Evolutionary conservation across 1,139 yeast species (phyloP), one percentile per base, ranked within the genome.

Genomic region (Yamadazyma sp.): DNA sequence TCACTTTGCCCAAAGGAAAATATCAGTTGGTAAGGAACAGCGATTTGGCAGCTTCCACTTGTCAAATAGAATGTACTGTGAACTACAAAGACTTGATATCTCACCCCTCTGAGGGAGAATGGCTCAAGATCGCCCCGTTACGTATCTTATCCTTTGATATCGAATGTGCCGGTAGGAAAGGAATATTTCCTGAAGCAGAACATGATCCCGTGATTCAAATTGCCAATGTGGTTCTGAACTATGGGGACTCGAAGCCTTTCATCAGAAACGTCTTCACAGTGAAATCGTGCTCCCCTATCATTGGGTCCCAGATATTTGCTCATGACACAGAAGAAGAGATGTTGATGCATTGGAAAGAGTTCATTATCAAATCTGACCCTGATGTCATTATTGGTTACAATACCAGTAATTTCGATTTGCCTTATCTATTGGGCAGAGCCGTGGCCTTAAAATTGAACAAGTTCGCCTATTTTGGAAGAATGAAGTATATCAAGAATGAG

Each of bases 151-250:
- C 98, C 9, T 92, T 92, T 60, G 98, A 94, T 70, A 92, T 94
- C 46, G 99, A 94, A 64, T 94, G 99, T 75, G 95, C 98, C 5
- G 98, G 98, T 37, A 79, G 99, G 62, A 87, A 88, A 48, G 98
- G 98, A 39, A 77, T 92, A 15, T 94, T 94, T 61, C 98, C 99
- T 0, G 98, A 94, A 58, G 86, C 99, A 1, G 85, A 87, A 45
- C 77, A 81, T 36, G 99, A 94, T 63, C 86, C 96, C 0, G 96
- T 94, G 7, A 94, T 94, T 56, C 98, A 94, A 62, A 92, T 94
- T 49, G 98, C 98, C 4, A 92, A 89, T 55, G 96, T 91, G 17
- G 95, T 92, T 2, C 84, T 86, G 56, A 72, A 76, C 40, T 84
- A 84, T 43, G 98, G 98, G 37, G 91, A 85, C 31, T 46, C 68